Evolutionary conservation across 192 early-diverging fungal species (phyloP).

Genomic region (Dissophora ornata): DNA sequence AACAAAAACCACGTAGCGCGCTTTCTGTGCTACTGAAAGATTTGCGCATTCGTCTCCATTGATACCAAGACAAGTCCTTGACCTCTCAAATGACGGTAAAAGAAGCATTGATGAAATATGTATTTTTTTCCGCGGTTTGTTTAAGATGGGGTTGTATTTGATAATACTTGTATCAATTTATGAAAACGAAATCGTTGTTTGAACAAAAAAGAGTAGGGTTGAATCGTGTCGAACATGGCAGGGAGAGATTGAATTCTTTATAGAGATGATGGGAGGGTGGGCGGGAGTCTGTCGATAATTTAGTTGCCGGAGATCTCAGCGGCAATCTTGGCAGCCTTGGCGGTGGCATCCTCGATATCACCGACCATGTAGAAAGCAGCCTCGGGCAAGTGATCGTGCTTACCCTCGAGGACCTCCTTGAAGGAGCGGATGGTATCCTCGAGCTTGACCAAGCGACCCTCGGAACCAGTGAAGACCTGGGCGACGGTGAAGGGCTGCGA

Average conservation of each 20-base stretch:
- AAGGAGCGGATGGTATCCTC: conserved; percentile 98
- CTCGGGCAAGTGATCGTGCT: conserved; percentile 95
- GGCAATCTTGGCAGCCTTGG: conserved; percentile 80
- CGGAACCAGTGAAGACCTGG: conserved; percentile 97
- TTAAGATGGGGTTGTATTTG: conserved; percentile 20
- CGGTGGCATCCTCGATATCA: conserved; percentile 93
- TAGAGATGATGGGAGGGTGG: conserved; percentile 11
- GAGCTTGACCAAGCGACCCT: conserved; percentile 90
- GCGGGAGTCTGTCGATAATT: conserved; percentile 8
- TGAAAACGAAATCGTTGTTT: conserved; percentile 17
- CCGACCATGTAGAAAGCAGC: conserved; percentile 98
- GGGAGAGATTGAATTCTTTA: conserved; percentile 11
- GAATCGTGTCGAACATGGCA: conserved; percentile 43
- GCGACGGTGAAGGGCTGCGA: conserved; percentile 98
- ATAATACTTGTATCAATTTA: conserved; percentile 37
- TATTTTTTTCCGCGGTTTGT: neutral
- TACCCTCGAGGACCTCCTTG: conserved; percentile 96
- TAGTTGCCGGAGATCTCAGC: conserved; percentile 57
- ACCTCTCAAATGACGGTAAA: no score
- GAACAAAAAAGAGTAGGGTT: conserved; percentile 35
- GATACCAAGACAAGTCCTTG: no score
- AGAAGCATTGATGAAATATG: no score
- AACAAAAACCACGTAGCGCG: no score
- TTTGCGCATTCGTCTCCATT: no score
- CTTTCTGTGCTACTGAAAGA: no score